Conservation (phyloP, 1,139 yeast genomes). For the Schwanniomyces etchellsii region DNA sequence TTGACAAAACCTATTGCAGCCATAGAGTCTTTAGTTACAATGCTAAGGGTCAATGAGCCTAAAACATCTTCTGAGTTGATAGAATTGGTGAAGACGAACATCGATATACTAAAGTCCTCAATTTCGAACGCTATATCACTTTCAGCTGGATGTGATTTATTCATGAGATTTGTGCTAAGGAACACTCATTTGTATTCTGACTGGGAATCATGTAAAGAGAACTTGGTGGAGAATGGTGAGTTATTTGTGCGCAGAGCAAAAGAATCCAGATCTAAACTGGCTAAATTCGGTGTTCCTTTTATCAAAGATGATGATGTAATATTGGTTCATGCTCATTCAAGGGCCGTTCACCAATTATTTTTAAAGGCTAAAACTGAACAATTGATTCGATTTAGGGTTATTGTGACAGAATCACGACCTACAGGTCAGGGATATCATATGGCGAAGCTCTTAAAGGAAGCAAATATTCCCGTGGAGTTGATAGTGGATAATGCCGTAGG, state of each 20-base stretch:
- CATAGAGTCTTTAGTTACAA: slow-evolving; percentile 84
- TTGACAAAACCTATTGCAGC: slow-evolving; percentile 99
- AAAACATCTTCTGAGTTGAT: slow-evolving; percentile 91
- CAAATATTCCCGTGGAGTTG: slow-evolving; percentile 87
- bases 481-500: slow-evolving; percentile 95
- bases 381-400: slow-evolving; percentile 78
- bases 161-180: slow-evolving; percentile 86
- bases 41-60: slow-evolving; percentile 77
- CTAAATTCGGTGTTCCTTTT: slow-evolving; percentile 81
- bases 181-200: slow-evolving; percentile 86
- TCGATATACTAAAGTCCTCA: slow-evolving; percentile 64
- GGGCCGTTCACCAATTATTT: slow-evolving; percentile 80
- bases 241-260: slow-evolving; percentile 89
- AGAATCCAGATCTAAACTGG: slow-evolving; percentile 81
- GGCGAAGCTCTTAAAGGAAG: slow-evolving; percentile 62
- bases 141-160: slow-evolving; percentile 96
- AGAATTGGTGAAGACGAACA: slow-evolving; percentile 71
- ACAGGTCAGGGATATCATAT: slow-evolving; percentile 72
- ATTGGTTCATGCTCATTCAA: slow-evolving; percentile 85
- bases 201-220: slow-evolving; percentile 92
- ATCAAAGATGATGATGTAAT: slow-evolving; percentile 90
- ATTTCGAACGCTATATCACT: slow-evolving; percentile 89
- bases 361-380: slow-evolving; percentile 66
- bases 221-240: slow-evolving; percentile 90
- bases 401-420: slow-evolving; percentile 91